phyloP scores from a whole-genome alignment of 2,329 filamentous ascomycete species.

The Fusarium palustre region DNA sequence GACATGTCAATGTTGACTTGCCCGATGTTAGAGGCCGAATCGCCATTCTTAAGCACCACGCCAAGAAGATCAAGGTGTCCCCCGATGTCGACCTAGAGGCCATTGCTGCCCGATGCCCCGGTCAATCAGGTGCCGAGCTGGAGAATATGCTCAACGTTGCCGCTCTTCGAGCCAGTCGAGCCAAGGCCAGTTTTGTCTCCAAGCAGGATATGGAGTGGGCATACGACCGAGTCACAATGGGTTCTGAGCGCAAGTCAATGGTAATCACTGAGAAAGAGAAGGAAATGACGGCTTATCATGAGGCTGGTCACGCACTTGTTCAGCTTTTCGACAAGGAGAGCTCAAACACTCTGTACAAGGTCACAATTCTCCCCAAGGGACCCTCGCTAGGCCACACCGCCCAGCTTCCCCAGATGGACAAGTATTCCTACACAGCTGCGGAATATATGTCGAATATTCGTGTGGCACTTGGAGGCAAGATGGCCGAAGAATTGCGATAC shows the following conservation, averaged over 20 bases:
- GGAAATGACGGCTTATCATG: constrained; percentile 94
- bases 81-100: constrained; percentile 84
- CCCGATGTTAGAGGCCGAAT: constrained; percentile 94
- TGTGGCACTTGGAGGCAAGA: constrained; percentile 85
- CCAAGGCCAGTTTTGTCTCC: constrained; percentile 79
- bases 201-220: constrained; percentile 94
- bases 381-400: constrained; percentile 87
- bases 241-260: constrained; percentile 89
- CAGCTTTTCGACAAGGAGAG: constrained; percentile 81
- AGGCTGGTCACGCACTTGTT: constrained; percentile 94
- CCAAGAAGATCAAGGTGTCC: constrained; percentile 86
- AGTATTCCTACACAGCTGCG: constrained; percentile 86
- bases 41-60: constrained; percentile 92
- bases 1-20: constrained; percentile 87
- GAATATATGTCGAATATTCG: constrained; percentile 87
- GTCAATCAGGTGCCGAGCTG: constrained; percentile 93
- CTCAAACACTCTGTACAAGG: constrained; percentile 89
- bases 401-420: constrained; percentile 90
- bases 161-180: constrained; percentile 91
- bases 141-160: constrained; percentile 98
- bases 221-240: constrained; percentile 98
- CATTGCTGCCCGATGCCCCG: constrained; percentile 87
- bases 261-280: constrained; percentile 95
- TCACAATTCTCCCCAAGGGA: constrained; percentile 94
- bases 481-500: constrained; percentile 91